Percentiles rank a stretch among this genome's conserved stretches.
Conservation (phyloP, 2,329 filamentous ascomycete genomes). For the Fusarium robinianum region DNA sequence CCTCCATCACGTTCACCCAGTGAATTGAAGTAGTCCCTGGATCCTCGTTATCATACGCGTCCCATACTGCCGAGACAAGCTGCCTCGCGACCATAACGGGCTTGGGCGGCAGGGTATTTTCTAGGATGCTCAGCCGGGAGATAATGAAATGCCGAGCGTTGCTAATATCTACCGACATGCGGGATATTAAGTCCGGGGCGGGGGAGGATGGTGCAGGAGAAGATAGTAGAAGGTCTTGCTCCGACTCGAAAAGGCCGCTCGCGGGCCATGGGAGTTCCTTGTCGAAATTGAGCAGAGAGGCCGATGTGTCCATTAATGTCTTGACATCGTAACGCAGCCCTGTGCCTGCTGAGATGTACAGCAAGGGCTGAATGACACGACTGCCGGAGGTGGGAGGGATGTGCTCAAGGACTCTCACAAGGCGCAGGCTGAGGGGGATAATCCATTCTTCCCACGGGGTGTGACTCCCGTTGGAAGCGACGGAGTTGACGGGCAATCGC, state of each 20-base stretch:
- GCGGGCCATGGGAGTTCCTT: too few species aligned
- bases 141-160: conserved; percentile 21
- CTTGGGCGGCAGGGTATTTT: conserved; percentile 16
- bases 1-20: conserved; percentile 34
- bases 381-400: conserved; percentile 42
- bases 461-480: background rate
- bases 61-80: conserved; percentile 24
- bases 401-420: conserved; percentile 38
- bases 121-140: conserved; percentile 10
- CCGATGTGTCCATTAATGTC: conserved; percentile 18
- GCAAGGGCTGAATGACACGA: conserved; percentile 42
- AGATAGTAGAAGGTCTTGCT: too few species aligned
- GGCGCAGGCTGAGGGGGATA: conserved; percentile 36
- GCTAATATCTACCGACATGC: conserved; percentile 17
- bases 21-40: conserved; percentile 7
- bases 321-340: conserved; percentile 21
- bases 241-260: too few species aligned
- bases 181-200: too few species aligned
- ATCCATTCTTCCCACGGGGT: conserved; percentile 42
- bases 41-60: conserved; percentile 25
- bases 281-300: too few species aligned
- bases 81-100: conserved; percentile 23
- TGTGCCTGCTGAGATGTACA: conserved; percentile 43
- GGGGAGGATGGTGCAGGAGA: too few species aligned
- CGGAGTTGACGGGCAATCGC: conserved; percentile 32